phyloP scores from a whole-genome alignment of 202 grass and related monocot genomes.

The Saccharum hybrid region DNA sequence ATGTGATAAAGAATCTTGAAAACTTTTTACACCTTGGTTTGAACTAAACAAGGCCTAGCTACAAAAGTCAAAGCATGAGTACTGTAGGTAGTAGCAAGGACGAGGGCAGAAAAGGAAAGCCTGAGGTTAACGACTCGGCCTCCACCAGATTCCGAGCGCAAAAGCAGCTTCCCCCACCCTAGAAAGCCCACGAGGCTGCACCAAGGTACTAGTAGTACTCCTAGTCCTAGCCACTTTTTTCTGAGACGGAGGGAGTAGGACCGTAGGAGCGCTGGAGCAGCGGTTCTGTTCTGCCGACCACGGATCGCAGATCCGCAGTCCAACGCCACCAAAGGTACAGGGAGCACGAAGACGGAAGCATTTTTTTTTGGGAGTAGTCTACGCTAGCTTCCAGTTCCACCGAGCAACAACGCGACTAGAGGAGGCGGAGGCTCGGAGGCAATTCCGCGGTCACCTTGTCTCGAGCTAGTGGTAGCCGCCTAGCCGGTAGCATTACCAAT shows the following conservation, averaged over 20 bases:
- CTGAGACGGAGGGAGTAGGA: too few species aligned
- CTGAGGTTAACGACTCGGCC: constrained; percentile 22
- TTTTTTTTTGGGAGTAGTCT: not conserved
- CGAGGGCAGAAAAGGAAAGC: not conserved
- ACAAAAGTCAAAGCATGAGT: not conserved
- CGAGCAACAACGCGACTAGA: not conserved
- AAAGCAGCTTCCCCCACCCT: not conserved
- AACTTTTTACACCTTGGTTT: too few species aligned
- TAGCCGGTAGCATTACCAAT: not conserved
- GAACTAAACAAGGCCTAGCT: too few species aligned
- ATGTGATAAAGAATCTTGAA: too few species aligned
- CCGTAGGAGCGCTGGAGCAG: not conserved
- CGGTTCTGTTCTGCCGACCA: not conserved
- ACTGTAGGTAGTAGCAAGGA: not conserved
- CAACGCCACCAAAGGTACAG: not conserved
- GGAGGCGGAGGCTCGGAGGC: not conserved
- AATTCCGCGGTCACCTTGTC: not conserved
- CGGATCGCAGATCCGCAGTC: not conserved
- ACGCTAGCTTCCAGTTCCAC: not conserved
- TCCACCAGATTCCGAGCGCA: not conserved
- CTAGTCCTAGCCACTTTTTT: too few species aligned
- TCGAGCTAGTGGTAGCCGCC: not conserved
- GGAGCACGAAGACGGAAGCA: not conserved
- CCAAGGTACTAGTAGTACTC: too few species aligned
- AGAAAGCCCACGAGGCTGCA: not conserved